These are phyloP conservation scores for Penicillium paradoxum DNA, from an alignment of 495 filamentous ascomycete genomes.

Conservation along the genomic window DNA sequence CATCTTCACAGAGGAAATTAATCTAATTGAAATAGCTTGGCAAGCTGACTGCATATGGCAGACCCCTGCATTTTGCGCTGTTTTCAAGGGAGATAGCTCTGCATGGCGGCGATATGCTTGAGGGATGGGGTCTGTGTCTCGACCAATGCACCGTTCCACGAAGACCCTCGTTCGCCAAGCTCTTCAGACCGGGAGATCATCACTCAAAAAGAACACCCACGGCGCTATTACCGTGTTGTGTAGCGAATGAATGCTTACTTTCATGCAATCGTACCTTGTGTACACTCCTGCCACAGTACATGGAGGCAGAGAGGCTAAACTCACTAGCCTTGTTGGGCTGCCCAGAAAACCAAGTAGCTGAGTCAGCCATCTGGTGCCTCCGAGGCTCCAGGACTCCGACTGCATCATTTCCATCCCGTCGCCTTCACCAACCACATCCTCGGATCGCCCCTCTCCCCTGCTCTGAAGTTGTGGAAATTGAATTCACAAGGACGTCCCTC, in stretches of 20 bases:
- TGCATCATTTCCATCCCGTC: not conserved
- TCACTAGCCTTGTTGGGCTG: not conserved
- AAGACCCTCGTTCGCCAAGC: constrained; percentile 18
- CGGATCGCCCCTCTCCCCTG: not conserved
- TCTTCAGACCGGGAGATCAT: constrained; percentile 14
- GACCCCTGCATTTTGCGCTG: not conserved
- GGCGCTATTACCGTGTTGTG: not conserved
- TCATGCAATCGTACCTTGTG: not conserved
- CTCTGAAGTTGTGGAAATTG: not conserved
- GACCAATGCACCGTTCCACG: constrained; percentile 5
- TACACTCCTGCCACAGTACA: not conserved
- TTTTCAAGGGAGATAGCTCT: constrained; percentile 2
- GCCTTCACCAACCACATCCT: not conserved
- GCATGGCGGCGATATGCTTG: not conserved
- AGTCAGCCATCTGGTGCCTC: not conserved
- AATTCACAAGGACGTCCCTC: not conserved
- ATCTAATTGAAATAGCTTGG: not conserved
- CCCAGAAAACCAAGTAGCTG: not conserved
- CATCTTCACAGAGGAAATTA: not conserved
- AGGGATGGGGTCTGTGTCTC: not conserved
- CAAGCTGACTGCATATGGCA: not conserved
- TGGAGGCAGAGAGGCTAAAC: not conserved
- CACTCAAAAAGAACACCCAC: not conserved
- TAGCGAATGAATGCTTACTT: not conserved
- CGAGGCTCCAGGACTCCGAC: not conserved